phyloP scores from a whole-genome alignment of 78 protist genomes.

The Isochrysis galbana region DNA sequence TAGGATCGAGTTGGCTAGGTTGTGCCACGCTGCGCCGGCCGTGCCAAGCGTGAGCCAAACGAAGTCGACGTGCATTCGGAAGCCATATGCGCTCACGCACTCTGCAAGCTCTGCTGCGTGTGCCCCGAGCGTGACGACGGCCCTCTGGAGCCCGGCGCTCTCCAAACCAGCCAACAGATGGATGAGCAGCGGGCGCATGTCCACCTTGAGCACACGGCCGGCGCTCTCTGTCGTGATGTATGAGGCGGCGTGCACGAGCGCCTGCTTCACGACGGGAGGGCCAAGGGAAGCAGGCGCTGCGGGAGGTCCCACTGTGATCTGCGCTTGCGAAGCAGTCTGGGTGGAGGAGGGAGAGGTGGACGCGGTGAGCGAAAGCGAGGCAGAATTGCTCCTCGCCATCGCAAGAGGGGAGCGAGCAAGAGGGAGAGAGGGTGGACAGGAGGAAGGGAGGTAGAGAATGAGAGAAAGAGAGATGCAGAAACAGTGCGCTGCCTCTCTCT shows the following conservation, averaged over 20 bases:
- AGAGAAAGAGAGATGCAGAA: too few relatives aligned
- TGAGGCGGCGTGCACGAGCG: neutral
- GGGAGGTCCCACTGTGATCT: too few relatives aligned
- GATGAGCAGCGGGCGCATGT: neutral
- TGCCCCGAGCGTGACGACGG: neutral
- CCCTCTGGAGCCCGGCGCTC: neutral
- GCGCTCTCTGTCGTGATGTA: neutral
- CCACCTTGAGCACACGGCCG: neutral
- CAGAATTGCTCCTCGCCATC: too few relatives aligned
- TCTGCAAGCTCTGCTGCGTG: neutral
- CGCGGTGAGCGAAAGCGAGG: too few relatives aligned
- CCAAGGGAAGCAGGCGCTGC: too few relatives aligned
- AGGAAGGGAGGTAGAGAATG: too few relatives aligned
- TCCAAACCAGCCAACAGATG: neutral
- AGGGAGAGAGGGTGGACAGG: too few relatives aligned
- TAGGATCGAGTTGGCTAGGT: neutral
- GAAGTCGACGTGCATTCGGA: neutral
- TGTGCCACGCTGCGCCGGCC: neutral
- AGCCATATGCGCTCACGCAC: neutral
- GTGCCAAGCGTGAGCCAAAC: neutral
- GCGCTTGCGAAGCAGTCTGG: too few relatives aligned
- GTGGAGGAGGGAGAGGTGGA: too few relatives aligned
- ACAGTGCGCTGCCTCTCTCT: too few relatives aligned
- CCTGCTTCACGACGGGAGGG: neutral
- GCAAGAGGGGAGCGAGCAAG: too few relatives aligned